These are phyloP conservation scores for Gastrolobium villosum DNA, from an alignment of 306 rosid species.

Conservation along the genomic window DNA sequence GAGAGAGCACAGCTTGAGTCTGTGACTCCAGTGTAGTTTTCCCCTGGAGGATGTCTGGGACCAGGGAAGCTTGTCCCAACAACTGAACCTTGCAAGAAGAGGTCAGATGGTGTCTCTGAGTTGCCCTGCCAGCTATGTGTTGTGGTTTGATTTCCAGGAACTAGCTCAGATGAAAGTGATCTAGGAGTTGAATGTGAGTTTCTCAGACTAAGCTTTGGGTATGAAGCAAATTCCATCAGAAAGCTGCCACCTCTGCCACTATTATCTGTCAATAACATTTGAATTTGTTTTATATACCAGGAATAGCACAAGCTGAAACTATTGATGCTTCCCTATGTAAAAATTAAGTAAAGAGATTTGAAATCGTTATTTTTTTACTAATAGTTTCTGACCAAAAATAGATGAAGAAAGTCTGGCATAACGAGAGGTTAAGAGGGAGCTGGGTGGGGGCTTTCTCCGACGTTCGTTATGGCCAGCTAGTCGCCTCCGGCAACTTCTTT, in stretches of 20 bases:
- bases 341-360: not conserved
- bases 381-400: slow-evolving; percentile 65
- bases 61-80: slow-evolving; percentile 63
- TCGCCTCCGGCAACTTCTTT: slow-evolving; percentile 95
- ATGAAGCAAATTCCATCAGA: slow-evolving; percentile 81
- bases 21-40: slow-evolving; percentile 67
- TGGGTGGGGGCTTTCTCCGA: slow-evolving; percentile 90
- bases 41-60: slow-evolving; percentile 71
- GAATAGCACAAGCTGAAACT: slow-evolving; percentile 16
- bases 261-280: slow-evolving; percentile 59
- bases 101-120: slow-evolving; percentile 62
- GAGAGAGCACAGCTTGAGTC: slow-evolving; percentile 99
- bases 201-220: slow-evolving; percentile 65
- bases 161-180: slow-evolving; percentile 53
- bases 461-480: slow-evolving; percentile 97
- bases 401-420: slow-evolving; percentile 67
- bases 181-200: slow-evolving; percentile 61
- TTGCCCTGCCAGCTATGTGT: slow-evolving; percentile 69
- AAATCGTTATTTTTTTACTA: slow-evolving; percentile 39
- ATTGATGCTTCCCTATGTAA: not conserved
- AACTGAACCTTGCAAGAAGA: slow-evolving; percentile 72
- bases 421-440: slow-evolving; percentile 71
- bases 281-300: slow-evolving; percentile 6
- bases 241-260: slow-evolving; percentile 69
- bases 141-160: slow-evolving; percentile 55